Conservation (phyloP, 192 early-diverging fungal genomes). For the Dissophora globulifera region DNA sequence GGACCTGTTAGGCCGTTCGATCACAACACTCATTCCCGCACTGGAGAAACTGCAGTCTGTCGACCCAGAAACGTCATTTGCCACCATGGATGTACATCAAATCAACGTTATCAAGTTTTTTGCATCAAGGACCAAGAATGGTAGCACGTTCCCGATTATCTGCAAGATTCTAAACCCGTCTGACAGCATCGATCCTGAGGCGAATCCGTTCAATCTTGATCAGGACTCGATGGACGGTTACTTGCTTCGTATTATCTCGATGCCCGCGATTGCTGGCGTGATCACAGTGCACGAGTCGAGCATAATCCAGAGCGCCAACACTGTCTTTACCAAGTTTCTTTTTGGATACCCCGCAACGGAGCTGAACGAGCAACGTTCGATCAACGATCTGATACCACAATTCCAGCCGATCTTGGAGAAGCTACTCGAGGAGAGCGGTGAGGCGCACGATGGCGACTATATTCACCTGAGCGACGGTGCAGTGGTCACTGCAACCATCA, state of each 20-base stretch:
- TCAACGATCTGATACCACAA: slow-evolving; percentile 68
- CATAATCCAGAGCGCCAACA: slow-evolving; percentile 64
- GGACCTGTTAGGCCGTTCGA: slow-evolving; percentile 57
- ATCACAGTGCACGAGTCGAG: slow-evolving; percentile 64
- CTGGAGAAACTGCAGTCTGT: slow-evolving; percentile 43
- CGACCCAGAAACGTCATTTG: slow-evolving; percentile 38
- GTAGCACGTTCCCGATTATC: slow-evolving; percentile 68
- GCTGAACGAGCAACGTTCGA: slow-evolving; percentile 59
- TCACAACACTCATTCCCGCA: slow-evolving; percentile 49
- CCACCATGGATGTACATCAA: slow-evolving; percentile 55
- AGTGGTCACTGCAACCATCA: slow-evolving; percentile 50
- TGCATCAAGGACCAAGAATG: slow-evolving; percentile 60
- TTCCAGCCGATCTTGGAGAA: slow-evolving; percentile 60
- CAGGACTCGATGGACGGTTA: slow-evolving; percentile 33
- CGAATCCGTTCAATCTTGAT: slow-evolving; percentile 36
- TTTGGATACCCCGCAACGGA: slow-evolving; percentile 65
- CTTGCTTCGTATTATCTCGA: slow-evolving; percentile 64
- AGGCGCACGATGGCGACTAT: slow-evolving; percentile 26
- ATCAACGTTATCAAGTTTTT: slow-evolving; percentile 69
- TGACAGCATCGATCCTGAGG: slow-evolving; percentile 19
- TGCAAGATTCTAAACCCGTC: slow-evolving; percentile 52
- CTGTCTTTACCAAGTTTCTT: slow-evolving; percentile 70
- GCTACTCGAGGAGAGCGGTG: slow-evolving; percentile 46
- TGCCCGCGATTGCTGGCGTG: slow-evolving; percentile 72
- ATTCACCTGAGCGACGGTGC: slow-evolving; percentile 49